Conservation (phyloP, 768 basidiomycete genomes). For the Boletus pseudo-olivaceus region DNA sequence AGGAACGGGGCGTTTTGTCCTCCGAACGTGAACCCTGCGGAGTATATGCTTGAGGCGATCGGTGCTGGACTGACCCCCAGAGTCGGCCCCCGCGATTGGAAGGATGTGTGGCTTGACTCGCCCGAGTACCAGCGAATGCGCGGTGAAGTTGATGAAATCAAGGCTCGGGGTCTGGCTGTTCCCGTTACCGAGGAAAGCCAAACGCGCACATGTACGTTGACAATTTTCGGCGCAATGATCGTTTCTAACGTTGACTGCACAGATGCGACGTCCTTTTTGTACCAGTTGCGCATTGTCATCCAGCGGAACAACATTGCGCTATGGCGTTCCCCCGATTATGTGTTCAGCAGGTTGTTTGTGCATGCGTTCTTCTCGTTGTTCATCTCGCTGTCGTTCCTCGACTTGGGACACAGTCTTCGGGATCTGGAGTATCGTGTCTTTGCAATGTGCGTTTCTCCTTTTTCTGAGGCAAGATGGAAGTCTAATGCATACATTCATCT, state of each 20-base stretch:
- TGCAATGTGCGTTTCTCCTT: slow-evolving; percentile 50
- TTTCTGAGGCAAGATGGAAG: not conserved
- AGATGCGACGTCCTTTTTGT: slow-evolving; percentile 75
- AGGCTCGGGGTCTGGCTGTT: slow-evolving; percentile 42
- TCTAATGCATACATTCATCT: not conserved
- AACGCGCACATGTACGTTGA: slow-evolving; percentile 46
- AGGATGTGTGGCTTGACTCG: slow-evolving; percentile 77
- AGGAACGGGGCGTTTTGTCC: slow-evolving; percentile 70
- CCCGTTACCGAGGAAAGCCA: slow-evolving; percentile 39
- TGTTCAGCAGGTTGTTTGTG: slow-evolving; percentile 78
- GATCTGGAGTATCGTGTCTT: slow-evolving; percentile 82
- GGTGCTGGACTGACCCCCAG: slow-evolving; percentile 75
- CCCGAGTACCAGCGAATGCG: slow-evolving; percentile 47
- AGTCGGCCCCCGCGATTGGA: slow-evolving; percentile 81
- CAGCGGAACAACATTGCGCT: slow-evolving; percentile 64
- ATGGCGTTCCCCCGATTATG: slow-evolving; percentile 84
- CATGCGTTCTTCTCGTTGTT: slow-evolving; percentile 68
- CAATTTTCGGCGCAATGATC: not conserved
- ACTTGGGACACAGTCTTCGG: slow-evolving; percentile 58
- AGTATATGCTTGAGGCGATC: slow-evolving; percentile 83
- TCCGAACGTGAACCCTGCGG: slow-evolving; percentile 70
- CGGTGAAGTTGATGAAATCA: slow-evolving; percentile 46
- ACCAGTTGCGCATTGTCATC: slow-evolving; percentile 69
- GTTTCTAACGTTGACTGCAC: not conserved
- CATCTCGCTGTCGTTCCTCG: slow-evolving; percentile 76